Base-by-base conservation (phyloP, 306 rosid genomes). In the Glycine tomentella region DNA sequence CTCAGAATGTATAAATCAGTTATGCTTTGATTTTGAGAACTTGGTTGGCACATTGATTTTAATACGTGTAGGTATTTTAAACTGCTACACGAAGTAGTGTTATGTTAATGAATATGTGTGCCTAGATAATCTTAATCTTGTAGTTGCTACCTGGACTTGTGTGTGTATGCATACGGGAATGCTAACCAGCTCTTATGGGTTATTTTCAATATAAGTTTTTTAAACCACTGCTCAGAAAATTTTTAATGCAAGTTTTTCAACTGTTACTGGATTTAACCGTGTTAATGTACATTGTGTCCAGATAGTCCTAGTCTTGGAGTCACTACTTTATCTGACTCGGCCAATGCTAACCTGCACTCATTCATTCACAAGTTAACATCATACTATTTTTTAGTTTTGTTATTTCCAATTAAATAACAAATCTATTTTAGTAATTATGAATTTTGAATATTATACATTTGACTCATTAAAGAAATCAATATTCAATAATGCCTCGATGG, bases 371-470 rank as follows among this genome's bases (percentile, higher is more conserved):
- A 33, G 46, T 63, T 33, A 65, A 40, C 31, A 65, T 5, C 17
- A 13, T 38, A 65, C 31, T 5, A 38, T 4, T 38, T 38, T 25
- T 25, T 1, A 25, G 20, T 7, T 67, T 67, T 40, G 50, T 44
- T 4, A 44, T 16, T 67, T 15, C 53, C 50, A 7, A 14, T n/a
- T 40, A 40, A 15, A 40, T 7, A 40, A 15, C n/a, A 44, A 16
- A 8, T 42, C 14, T 66, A 66, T 38, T 4, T 66, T 8, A 66
- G 51, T 36, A 65, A 65, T 14, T 9, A 16, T 40, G 71, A 40
- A 65, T 65, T 9, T 9, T 40, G 71, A 40, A 65, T 65, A 40
- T 66, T 65, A 65, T 38, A n/a, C 11, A n/a, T 38, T 65, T 40
- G 1, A 42, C 13, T 66, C 33, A 15, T 66, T 42, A 42, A 40